These are phyloP conservation scores for Nannizziopsis arthrosporioides DNA, from an alignment of 2,329 filamentous ascomycete genomes.

Conservation along the genomic window DNA sequence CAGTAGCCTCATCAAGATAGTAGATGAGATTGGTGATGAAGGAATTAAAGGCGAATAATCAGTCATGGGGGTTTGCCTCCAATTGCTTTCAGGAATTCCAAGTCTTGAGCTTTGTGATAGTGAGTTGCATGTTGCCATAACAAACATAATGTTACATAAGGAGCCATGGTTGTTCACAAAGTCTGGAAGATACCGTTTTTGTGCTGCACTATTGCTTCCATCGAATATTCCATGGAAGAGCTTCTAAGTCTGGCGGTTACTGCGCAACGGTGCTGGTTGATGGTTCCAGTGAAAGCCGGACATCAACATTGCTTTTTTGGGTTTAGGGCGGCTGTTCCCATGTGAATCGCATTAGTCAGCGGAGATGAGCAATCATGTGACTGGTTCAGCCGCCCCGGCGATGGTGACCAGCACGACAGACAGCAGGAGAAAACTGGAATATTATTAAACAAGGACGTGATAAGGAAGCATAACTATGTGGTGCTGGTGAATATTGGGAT, in stretches of 20 bases:
- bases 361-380: not conserved
- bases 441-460: not conserved
- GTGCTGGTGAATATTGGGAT: no score
- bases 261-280: not conserved
- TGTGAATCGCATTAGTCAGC: not conserved
- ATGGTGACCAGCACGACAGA: no score
- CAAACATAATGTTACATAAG: not conserved
- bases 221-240: no score
- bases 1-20: not conserved
- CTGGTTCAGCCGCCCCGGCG: no score
- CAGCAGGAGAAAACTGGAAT: not conserved
- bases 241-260: no score
- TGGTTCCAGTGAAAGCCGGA: not conserved
- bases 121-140: not conserved
- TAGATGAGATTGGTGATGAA: not conserved
- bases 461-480: no score
- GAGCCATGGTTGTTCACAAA: not conserved
- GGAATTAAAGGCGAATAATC: not conserved
- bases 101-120: not conserved
- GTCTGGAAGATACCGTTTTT: not conserved
- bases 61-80: not conserved
- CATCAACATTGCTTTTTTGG: not conserved
- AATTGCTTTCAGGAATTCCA: not conserved
- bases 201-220: not conserved
- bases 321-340: not conserved